phyloP scores from a whole-genome alignment of 345 rosid species.

The Fremontodendron californicum region DNA sequence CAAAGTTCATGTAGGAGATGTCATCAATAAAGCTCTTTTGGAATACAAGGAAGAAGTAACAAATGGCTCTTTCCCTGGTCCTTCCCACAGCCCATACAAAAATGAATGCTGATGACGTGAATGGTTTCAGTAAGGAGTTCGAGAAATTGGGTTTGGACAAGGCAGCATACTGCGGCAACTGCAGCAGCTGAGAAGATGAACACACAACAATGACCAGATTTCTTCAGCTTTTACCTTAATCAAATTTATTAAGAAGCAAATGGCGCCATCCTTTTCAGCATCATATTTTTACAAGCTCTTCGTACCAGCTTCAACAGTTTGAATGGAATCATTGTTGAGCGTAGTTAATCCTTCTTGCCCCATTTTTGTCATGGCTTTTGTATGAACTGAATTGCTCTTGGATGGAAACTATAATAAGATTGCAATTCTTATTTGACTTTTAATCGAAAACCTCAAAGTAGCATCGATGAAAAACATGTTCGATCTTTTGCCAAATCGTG shows the following conservation, averaged over 20 bases:
- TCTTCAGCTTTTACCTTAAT: not conserved
- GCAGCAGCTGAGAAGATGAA: slow-evolving; percentile 48
- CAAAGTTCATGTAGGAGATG: slow-evolving; percentile 50
- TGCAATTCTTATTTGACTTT: not conserved
- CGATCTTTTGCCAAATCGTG: no score
- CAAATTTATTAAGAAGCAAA: not conserved
- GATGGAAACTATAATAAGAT: not conserved
- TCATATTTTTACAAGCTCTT: not conserved
- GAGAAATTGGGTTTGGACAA: slow-evolving; percentile 65
- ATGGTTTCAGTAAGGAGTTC: slow-evolving; percentile 61
- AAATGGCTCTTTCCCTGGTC: slow-evolving; percentile 61
- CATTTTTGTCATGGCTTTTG: not conserved
- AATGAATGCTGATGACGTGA: slow-evolving; percentile 47
- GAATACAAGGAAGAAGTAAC: slow-evolving; percentile 78
- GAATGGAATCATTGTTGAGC: not conserved
- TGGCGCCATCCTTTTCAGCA: not conserved
- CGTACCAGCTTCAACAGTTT: not conserved
- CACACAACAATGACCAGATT: not conserved
- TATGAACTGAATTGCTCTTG: not conserved
- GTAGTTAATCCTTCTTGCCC: not conserved
- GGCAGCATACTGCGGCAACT: slow-evolving; percentile 70
- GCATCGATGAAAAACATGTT: not conserved
- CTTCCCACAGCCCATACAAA: slow-evolving; percentile 21
- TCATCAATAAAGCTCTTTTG: slow-evolving; percentile 64
- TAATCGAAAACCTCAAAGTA: not conserved